Evolutionary conservation across 306 rosid species (phyloP), one percentile per base, ranked within the genome.

Genomic region (Astragalus membranaceus): DNA sequence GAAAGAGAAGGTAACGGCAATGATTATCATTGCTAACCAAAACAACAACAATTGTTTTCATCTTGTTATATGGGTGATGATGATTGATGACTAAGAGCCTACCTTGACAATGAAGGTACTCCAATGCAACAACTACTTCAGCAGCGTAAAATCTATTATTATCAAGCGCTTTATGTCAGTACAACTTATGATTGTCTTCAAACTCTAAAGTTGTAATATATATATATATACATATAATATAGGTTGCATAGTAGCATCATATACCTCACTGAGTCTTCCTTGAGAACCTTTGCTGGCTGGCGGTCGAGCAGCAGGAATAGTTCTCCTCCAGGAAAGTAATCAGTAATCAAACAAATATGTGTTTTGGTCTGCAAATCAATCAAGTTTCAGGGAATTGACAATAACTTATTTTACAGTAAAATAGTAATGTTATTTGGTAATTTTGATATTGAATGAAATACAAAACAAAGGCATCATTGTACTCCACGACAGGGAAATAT

Each of bases 71-170:
- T 50, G 61, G 42, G 20, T 29, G 26, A 75, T 56, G 30, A 26
- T 56, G 52, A 73, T 29, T 57, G 41, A 41, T 2, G 30, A 39
- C 11, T 7, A 63, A 33, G 57, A 70, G 64, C 75, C 64, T 74
- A 94, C 98, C 98, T 79, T 84, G 96, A 75, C 91, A 94, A 73
- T 94, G 98, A 73, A 94, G 98, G 80, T 94, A 94, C 85, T 94
- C 98, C 89, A 94, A 79, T 20, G 97, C 98, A 65, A 88, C 73
- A 32, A 90, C 75, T 63, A 94, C 96, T 79, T 94, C 98, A 58
- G 87, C 86, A 7, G 96, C 91, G 74, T 87, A 94, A 84, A 94
- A 90, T 81, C 98, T 94, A 64, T 75, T 7, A 64, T 62, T 72
- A 64, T 48, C 51, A 37, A 49, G 5, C 26, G 59, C 49, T 77